Base-by-base conservation (phyloP, 2,329 filamentous ascomycete species). In the Leptosphaerulina australis region DNA sequence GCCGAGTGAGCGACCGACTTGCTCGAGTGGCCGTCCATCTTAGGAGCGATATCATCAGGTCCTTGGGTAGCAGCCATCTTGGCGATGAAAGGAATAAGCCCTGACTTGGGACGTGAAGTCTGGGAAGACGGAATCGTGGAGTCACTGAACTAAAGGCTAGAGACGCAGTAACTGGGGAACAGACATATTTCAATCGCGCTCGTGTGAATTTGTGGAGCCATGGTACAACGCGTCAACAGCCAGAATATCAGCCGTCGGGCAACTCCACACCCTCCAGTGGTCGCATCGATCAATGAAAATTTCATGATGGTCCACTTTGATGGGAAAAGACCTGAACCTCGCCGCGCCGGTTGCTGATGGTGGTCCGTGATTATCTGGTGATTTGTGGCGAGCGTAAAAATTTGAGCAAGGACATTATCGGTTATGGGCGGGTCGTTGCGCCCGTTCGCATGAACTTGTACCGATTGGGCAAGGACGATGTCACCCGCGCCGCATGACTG, bases 291-390 rank as follows among this genome's bases (percentile, higher is more conserved):
- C 56, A 59, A 50, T 44, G 53, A 62, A 69, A 65, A 63, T 69
- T 68, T 69, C 65, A 63, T 63, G 45, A 40, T 59, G 60, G 67
- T 64, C 68, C 67, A 71, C 61, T 58, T 56, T 47, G 28, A 55
- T 53, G 58, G 55, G 55, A 47, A 58, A 51, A 50, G 44, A 30
- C 26, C 37, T 48, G 41, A 53, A 47, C 40, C 52, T 58, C 48
- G 55, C 49, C 44, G 57, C 50, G 55, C 52, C 41, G 38, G 59
- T 53, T 52, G 52, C 56, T 46, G 51, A 50, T 15, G 43, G 41
- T 56, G 58, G 44, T 55, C 55, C 59, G 56, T 60, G 53, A 57
- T 30, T 36, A 44, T 59, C 54, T 60, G 50, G 37, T 59, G 61
- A 58, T 52, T 52, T 15, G 49, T 48, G 44, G 50, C 54, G 49